A percentile compares a stretch with the other conserved stretches of the same genome.
Evolutionary conservation across 306 rosid species (phyloP).

Genomic region (Castanea sativa): DNA sequence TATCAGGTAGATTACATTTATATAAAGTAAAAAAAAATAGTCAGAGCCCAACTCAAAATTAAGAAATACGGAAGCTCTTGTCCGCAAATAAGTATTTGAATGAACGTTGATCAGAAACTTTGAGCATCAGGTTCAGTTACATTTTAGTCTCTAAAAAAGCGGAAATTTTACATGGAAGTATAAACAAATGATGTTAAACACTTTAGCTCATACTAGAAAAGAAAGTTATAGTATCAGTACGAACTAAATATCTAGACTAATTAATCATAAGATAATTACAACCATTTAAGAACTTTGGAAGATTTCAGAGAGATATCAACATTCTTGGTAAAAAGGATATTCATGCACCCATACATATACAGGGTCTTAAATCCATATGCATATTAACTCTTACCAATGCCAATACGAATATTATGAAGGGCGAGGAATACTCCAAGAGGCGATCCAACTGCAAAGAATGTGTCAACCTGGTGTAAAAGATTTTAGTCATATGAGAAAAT

Average conservation of each 20-base stretch:
- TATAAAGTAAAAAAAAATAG: constrained; percentile 2
- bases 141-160: not conserved
- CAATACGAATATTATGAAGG: constrained; percentile 84
- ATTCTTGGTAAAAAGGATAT: not conserved
- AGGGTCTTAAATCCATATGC: constrained; percentile 8
- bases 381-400: constrained; percentile 58
- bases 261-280: not conserved
- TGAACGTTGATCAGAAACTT: not conserved
- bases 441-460: constrained; percentile 95
- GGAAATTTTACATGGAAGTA: not conserved
- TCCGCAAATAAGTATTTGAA: not conserved
- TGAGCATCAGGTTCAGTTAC: not conserved
- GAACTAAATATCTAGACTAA: not conserved
- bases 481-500: constrained; percentile 21
- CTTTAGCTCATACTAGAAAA: not conserved
- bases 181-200: not conserved
- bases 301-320: constrained; percentile 13
- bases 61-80: not conserved
- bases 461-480: constrained; percentile 68
- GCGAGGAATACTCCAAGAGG: constrained; percentile 98
- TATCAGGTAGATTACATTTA: not conserved
- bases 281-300: not conserved
- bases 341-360: not conserved
- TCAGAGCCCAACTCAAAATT: not conserved
- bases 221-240: not conserved